Percentiles rank a stretch among this genome's conserved stretches.
phyloP scores from a whole-genome alignment of 192 early-diverging fungal species.

The Physocladia obscura region DNA sequence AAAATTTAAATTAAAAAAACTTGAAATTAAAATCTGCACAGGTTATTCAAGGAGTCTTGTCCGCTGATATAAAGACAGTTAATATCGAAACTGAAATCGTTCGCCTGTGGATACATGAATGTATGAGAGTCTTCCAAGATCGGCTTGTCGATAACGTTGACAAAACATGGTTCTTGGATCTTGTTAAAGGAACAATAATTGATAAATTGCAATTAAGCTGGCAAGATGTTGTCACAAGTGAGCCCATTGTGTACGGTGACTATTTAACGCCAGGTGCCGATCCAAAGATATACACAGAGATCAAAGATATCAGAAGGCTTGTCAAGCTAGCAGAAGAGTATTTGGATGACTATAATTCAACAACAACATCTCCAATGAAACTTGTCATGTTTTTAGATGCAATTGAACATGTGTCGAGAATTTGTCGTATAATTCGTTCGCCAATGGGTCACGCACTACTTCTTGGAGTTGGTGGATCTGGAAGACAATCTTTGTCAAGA shows the following conservation, averaged over 20 bases:
- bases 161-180: slow-evolving; percentile 56
- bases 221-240: slow-evolving; percentile 51
- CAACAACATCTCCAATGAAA: slow-evolving; percentile 58
- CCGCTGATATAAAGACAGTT: slow-evolving; percentile 51
- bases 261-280: slow-evolving; percentile 60
- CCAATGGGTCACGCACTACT: slow-evolving; percentile 58
- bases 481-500: slow-evolving; percentile 51
- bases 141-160: slow-evolving; percentile 59
- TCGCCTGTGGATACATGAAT: slow-evolving; percentile 62
- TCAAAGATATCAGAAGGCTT: slow-evolving; percentile 56
- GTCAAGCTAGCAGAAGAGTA: slow-evolving; percentile 62
- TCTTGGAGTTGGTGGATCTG: slow-evolving; percentile 63
- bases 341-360: slow-evolving; percentile 62
- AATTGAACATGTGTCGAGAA: slow-evolving; percentile 61
- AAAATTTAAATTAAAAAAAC: no score
- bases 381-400: slow-evolving; percentile 68
- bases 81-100: slow-evolving; percentile 51
- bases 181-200: slow-evolving; percentile 48
- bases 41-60: slow-evolving; percentile 57
- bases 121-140: slow-evolving; percentile 61
- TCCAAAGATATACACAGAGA: slow-evolving; percentile 56
- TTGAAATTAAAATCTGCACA: not conserved
- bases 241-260: slow-evolving; percentile 60
- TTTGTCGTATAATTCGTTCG: slow-evolving; percentile 59
- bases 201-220: slow-evolving; percentile 47